These are phyloP conservation scores for Petasospora fabianii DNA, from an alignment of 1,139 yeast genomes.

Conservation along the genomic window DNA sequence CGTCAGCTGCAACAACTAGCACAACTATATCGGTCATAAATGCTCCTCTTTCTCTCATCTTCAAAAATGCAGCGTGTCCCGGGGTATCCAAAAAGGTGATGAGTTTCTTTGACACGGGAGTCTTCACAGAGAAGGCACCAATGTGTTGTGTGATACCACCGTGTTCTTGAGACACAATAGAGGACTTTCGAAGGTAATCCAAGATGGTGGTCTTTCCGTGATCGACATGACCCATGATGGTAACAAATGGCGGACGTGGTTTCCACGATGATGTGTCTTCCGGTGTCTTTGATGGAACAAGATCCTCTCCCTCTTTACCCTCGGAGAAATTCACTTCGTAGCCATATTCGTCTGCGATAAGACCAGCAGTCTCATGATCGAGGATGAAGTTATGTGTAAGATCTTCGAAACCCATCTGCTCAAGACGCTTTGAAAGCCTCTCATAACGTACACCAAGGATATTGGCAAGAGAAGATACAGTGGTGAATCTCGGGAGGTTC, in stretches of 20 bases:
- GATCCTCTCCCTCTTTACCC: constrained; percentile 47
- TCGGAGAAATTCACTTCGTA: constrained; percentile 49
- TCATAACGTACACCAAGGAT: constrained; percentile 63
- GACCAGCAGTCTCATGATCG: constrained; percentile 78
- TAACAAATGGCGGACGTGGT: constrained; percentile 87
- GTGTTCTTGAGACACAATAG: constrained; percentile 78
- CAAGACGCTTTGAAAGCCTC: constrained; percentile 54
- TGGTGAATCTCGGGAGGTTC: constrained; percentile 25
- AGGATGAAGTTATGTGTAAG: constrained; percentile 74
- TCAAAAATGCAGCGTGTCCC: constrained; percentile 95
- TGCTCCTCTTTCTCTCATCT: constrained; percentile 97
- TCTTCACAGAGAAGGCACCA: constrained; percentile 88
- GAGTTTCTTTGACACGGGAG: constrained; percentile 68
- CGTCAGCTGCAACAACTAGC: constrained; percentile 97
- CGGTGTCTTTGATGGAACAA: constrained; percentile 47
- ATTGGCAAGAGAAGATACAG: constrained; percentile 57
- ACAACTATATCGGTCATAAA: constrained; percentile 88
- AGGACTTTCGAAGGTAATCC: constrained; percentile 79
- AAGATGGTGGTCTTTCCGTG: constrained; percentile 96
- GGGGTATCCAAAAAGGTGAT: constrained; percentile 96
- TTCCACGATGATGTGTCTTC: constrained; percentile 47
- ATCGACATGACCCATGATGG: constrained; percentile 99
- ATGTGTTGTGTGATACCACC: constrained; percentile 99
- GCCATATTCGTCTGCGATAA: constrained; percentile 87
- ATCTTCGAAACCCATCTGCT: constrained; percentile 71